Evolutionary conservation across 2,329 filamentous ascomycete genomes (phyloP), one percentile per base, ranked within the genome.

Genomic region (Intubia oerlemansii): DNA sequence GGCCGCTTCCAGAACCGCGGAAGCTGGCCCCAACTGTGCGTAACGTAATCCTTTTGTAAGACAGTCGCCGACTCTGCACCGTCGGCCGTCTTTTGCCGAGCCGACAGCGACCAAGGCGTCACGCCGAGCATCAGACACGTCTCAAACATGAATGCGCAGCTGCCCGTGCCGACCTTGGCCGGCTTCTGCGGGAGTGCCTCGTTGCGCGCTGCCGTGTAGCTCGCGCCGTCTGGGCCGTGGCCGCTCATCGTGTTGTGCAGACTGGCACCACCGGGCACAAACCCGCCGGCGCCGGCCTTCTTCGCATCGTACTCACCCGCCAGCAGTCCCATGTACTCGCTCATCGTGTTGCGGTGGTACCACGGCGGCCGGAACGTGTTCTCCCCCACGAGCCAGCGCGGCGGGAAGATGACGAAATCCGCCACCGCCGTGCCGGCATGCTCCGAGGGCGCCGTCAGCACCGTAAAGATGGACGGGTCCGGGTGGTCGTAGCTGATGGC

Each of bases 391-490:
- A 76, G 59, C 72, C 72, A 79, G 28, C 72, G 59, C 2, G 73
- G 71, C 8, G 71, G 70, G 50, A 79, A 77, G 46, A 76, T 68
- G 41, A 77, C 67, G 39, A 79, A 77, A 50, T 79, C 73, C 6
- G 68, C 70, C 3, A 74, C 50, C 10, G 73, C 68, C 0, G 71
- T 73, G 5, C 70, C 66, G 0, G 65, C 17, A 0, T 58, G 59
- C 5, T 57, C 49, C n/a, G 66, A 66, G 16, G 60, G 66, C 3
- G 67, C 69, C 2, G 72, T 66, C 15, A 76, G 55, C 5, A 79
- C 72, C 1, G 68, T 81, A 51, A 74, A 84, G 46, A 84, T 81
- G 36, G 63, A 71, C 1, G 77, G 77, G 43, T 84, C 77, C 1
- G 75, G 75, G 43, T 84, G 77, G 46, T 84, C 77, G 42, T 66